Evolutionary conservation across 2,329 filamentous ascomycete species (phyloP).

Genomic region (Sarocladium brachiariae): DNA sequence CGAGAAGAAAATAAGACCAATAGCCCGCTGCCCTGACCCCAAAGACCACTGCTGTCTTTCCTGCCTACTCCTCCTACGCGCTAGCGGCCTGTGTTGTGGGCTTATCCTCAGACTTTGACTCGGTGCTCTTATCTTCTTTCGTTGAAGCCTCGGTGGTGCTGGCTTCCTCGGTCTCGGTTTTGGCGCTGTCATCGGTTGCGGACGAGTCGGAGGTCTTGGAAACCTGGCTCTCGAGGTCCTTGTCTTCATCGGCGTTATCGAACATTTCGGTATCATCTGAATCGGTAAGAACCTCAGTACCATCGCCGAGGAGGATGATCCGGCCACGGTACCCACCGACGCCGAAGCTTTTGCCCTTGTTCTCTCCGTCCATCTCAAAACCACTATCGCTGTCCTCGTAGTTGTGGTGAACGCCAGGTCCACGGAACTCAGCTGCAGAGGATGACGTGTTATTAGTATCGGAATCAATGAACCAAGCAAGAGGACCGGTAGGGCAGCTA

Average conservation of each 20-base stretch:
- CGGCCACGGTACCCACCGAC: conserved; percentile 69
- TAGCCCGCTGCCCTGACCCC: conserved; percentile 12
- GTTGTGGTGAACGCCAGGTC: conserved; percentile 74
- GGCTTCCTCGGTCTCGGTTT: conserved; percentile 4
- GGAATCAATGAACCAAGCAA: conserved; percentile 2
- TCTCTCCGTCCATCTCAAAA: conserved; percentile 68
- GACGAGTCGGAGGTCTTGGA: conserved; percentile 44
- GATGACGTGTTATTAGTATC: conserved; percentile 12
- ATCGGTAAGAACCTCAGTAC: conserved; percentile 84
- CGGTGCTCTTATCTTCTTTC: conserved; percentile 13
- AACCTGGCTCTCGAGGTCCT: conserved; percentile 79
- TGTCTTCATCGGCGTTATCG: conserved; percentile 77
- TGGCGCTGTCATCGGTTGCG: conserved; percentile 18
- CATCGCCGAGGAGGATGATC: conserved; percentile 92
- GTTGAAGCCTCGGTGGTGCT: conserved; percentile 13
- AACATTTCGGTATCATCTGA: conserved; percentile 91
- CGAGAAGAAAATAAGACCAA: not conserved
- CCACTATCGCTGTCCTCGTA: conserved; percentile 74
- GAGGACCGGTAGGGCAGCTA: not conserved
- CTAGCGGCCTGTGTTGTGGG: conserved; percentile 14
- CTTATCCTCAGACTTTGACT: conserved; percentile 15
- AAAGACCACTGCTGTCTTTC: not conserved
- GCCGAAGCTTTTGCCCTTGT: conserved; percentile 55
- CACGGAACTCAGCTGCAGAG: conserved; percentile 70
- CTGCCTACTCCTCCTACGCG: conserved; percentile 10